A percentile compares a stretch with the other conserved stretches of the same genome.
phyloP scores from a whole-genome alignment of 2,329 filamentous ascomycete species.

The Ophiocordyceps camponoti-saundersi region DNA sequence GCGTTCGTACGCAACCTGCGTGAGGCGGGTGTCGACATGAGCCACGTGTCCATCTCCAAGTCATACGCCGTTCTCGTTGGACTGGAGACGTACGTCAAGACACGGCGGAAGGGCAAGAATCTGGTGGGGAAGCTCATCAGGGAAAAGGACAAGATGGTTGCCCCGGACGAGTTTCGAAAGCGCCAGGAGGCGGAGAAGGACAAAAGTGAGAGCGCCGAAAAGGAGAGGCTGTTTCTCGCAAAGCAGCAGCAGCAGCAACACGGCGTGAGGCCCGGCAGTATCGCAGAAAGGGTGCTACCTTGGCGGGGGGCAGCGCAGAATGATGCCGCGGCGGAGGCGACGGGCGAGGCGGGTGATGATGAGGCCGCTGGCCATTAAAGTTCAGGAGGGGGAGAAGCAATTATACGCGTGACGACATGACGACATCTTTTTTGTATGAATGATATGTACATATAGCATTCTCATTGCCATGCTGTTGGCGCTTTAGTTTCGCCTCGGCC shows the following conservation, averaged over 20 bases:
- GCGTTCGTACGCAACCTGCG: slow-evolving; percentile 61
- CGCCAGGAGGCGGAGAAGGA: slow-evolving; percentile 43
- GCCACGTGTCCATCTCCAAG: slow-evolving; percentile 59
- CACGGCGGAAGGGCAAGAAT: slow-evolving; percentile 45
- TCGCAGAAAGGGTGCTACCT: slow-evolving; percentile 24
- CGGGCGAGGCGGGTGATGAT: slow-evolving; percentile 1
- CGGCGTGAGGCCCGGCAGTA: slow-evolving; percentile 10
- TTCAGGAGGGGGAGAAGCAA: not conserved
- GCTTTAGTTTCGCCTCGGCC: too few relatives aligned
- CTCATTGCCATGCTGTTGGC: too few relatives aligned
- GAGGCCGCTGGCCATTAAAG: slow-evolving; percentile 5
- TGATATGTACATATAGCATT: too few relatives aligned
- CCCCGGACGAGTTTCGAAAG: slow-evolving; percentile 39
- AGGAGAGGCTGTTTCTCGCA: slow-evolving; percentile 26
- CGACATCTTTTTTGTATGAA: not conserved
- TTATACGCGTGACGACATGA: not conserved
- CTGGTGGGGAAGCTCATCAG: slow-evolving; percentile 30
- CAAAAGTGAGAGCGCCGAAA: slow-evolving; percentile 39
- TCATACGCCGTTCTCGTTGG: slow-evolving; percentile 72
- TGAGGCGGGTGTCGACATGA: slow-evolving; percentile 62
- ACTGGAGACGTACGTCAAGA: slow-evolving; percentile 62
- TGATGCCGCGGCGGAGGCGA: not conserved
- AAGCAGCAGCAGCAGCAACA: slow-evolving; percentile 16
- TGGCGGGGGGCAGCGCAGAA: slow-evolving; percentile 3
- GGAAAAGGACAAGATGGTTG: slow-evolving; percentile 39